Conservation (phyloP, 306 rosid species). For the Aeschynomene evenia region DNA sequence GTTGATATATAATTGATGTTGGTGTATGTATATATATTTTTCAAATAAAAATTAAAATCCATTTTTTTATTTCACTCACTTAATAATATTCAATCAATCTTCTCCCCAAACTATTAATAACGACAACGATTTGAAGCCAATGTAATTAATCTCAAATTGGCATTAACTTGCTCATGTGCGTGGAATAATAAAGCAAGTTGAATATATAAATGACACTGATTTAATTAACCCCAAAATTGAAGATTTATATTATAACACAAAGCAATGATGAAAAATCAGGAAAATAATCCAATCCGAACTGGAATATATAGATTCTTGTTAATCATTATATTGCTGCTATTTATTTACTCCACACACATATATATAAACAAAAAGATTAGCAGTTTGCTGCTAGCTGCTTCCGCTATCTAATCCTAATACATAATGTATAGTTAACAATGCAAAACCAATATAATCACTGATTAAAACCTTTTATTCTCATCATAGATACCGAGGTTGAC, state of each 20-base stretch:
- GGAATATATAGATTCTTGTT: neutral
- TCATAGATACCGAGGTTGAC: too few relatives aligned
- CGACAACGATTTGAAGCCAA: too few relatives aligned
- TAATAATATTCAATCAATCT: neutral
- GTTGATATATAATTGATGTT: too few relatives aligned
- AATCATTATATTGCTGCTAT: neutral
- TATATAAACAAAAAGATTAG: neutral
- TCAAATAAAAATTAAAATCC: too few relatives aligned
- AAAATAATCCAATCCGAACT: neutral
- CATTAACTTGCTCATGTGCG: neutral
- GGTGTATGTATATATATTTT: too few relatives aligned
- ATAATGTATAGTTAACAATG: too few relatives aligned
- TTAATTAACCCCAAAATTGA: too few relatives aligned
- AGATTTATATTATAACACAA: neutral
- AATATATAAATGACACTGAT: neutral
- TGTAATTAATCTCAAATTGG: neutral
- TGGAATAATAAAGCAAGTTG: neutral
- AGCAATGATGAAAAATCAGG: neutral
- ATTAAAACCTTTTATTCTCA: too few relatives aligned
- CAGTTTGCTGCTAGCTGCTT: too few relatives aligned
- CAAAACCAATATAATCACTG: too few relatives aligned
- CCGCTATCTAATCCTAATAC: too few relatives aligned
- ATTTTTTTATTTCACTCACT: too few relatives aligned
- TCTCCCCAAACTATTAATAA: neutral
- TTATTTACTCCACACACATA: neutral